Conservation (phyloP, 129 eudicot genomes). For the Kitagawia praeruptora region DNA sequence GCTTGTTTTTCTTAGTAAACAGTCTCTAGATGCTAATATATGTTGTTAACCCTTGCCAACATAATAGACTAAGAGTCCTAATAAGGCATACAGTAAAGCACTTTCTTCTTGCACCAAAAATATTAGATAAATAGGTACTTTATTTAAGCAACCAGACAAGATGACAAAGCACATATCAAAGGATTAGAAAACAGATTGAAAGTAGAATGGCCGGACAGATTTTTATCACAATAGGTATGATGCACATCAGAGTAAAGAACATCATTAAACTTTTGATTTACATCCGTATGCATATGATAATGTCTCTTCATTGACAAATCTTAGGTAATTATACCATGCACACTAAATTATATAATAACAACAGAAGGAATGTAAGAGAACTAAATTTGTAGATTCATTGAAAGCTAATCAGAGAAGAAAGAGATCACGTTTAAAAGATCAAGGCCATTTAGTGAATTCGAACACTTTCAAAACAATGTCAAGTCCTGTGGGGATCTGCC, state of each 20-base stretch:
- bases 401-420: constrained; percentile 8
- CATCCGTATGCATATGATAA: not conserved
- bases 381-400: not conserved
- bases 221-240: not conserved
- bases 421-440: constrained; percentile 10
- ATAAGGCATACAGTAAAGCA: not conserved
- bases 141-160: not conserved
- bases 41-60: too few relatives aligned
- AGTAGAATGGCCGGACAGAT: not conserved
- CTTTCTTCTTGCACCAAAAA: not conserved
- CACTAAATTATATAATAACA: not conserved
- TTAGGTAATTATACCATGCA: not conserved
- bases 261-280: not conserved
- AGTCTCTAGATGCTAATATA: too few relatives aligned
- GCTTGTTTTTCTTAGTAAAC: too few relatives aligned
- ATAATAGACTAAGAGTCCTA: not conserved
- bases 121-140: not conserved
- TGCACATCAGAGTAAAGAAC: too few relatives aligned
- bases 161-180: not conserved
- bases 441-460: constrained; percentile 94
- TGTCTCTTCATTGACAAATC: not conserved
- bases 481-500: constrained; percentile 90
- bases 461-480: constrained; percentile 89
- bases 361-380: not conserved
- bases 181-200: not conserved